phyloP scores from a whole-genome alignment of 1,284 basidiomycete genomes.

The Rhodotorula sp. region DNA sequence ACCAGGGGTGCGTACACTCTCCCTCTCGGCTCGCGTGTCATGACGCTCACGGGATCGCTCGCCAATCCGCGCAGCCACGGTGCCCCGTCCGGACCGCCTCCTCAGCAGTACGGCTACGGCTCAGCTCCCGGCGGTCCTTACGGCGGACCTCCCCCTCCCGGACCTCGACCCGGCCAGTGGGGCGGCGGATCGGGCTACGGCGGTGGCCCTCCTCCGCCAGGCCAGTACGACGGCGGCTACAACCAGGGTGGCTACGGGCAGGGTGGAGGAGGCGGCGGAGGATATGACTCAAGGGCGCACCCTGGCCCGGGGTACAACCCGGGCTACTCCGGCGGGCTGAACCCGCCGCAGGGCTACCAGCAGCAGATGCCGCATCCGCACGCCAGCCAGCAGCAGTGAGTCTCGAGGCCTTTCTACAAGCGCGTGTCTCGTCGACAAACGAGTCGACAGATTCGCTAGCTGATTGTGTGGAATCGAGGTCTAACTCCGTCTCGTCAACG shows the following conservation, averaged over 20 bases:
- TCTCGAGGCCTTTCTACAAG: neutral
- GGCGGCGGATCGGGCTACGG: constrained; percentile 4
- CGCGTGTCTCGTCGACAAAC: neutral
- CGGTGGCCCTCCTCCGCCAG: constrained; percentile 11
- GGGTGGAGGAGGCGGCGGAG: neutral
- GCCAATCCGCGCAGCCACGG: neutral
- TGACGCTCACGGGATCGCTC: neutral
- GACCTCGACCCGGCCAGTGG: neutral
- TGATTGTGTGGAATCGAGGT: no score
- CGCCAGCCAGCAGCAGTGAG: constrained; percentile 23
- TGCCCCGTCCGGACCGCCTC: neutral
- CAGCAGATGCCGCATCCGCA: constrained; percentile 27
- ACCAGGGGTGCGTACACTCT: neutral
- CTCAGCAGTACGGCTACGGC: constrained; percentile 4
- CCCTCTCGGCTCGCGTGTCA: neutral
- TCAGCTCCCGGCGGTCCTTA: neutral
- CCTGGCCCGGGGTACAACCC: constrained; percentile 7
- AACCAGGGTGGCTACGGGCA: neutral
- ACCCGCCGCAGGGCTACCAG: neutral
- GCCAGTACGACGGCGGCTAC: constrained; percentile 7
- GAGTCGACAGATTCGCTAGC: no score
- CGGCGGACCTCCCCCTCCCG: constrained; percentile 9
- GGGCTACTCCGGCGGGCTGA: constrained; percentile 2
- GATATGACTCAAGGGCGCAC: no score
- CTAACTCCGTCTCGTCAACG: no score